Percentiles rank a stretch among this genome's conserved stretches.
phyloP scores from a whole-genome alignment of 176 grass and related monocot genomes.

The Dactylis glomerata region DNA sequence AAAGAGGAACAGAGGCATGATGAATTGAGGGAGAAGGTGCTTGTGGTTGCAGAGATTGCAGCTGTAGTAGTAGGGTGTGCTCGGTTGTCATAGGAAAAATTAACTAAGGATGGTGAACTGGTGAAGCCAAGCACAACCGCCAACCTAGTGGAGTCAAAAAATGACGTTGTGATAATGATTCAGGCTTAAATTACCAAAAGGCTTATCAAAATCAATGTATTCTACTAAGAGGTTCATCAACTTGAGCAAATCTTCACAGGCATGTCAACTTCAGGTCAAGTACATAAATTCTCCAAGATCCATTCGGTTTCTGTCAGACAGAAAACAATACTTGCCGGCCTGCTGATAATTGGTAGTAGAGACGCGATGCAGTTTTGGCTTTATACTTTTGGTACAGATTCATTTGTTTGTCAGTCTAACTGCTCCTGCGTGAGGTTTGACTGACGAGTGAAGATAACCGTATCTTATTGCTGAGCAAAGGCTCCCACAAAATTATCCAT shows the following conservation, averaged over 20 bases:
- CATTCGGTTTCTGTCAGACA: neutral
- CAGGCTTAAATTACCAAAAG: neutral
- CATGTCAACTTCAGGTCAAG: neutral
- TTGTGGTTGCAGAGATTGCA: neutral
- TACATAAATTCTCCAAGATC: neutral
- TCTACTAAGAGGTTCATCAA: neutral
- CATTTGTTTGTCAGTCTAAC: neutral
- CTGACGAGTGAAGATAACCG: neutral
- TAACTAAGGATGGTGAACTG: neutral
- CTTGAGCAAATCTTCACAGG: neutral
- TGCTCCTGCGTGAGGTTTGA: neutral
- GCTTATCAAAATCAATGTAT: neutral
- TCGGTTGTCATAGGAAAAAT: neutral
- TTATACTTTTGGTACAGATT: neutral
- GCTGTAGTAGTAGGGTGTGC: neutral
- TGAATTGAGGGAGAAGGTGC: neutral
- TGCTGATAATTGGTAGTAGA: neutral
- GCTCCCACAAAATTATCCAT: neutral
- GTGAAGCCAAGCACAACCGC: neutral
- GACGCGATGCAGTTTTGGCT: neutral
- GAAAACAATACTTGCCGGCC: neutral
- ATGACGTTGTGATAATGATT: neutral
- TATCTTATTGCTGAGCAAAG: neutral
- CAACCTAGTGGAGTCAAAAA: neutral
- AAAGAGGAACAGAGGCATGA: neutral